Evolutionary conservation across 352 stramenopile species (phyloP), one percentile per base, ranked within the genome.

Genomic region (Aphanomyces stellatus): DNA sequence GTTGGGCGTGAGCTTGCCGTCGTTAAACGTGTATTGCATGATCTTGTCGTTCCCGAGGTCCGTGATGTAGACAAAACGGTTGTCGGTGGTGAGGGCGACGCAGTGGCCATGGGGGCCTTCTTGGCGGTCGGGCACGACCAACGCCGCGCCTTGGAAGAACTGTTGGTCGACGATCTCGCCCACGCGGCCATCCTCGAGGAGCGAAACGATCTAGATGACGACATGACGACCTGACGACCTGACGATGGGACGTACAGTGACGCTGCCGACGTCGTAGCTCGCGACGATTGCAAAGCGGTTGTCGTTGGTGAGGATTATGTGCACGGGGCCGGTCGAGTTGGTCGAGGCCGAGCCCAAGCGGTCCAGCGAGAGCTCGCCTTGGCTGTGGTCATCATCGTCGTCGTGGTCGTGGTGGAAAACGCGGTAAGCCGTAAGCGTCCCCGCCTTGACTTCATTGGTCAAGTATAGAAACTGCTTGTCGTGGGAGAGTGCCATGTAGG

Each of bases 41-140:
- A 67, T 59, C 15, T 48, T 42, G 34, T 67, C 60, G 35, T 67
- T 67, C 4, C 60, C 60, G n/a, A 67, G 30, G 34, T 67, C 60
- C 22, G 60, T 67, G n/a, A 67, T 33, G 60, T 59, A 67, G 40
- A 49, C 41, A 22, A 28, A 60, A 19, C n/a, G 11, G 49, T 56
- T 51, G 49, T 57, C 22, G n/a, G 31, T 25, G 43, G 19, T 67
- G 40, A 67, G 35, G n/a, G 49, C 37, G 4, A 67, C 60, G 49
- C 42, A 67, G 27, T 67, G 60, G 0, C 40, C 60, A 31, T 67
- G 60, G 24, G 60, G 60, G 19, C 40, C 60, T 22, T 56, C 40
- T 37, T 67, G 60, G 33, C 59, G 60, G 34, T 48, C 60, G 3
- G 41, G 42, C 24, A 67, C 42, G 30, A 67, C 60, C 17, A n/a